Conservation (phyloP, 768 basidiomycete species). For the Galerina sulciceps region DNA sequence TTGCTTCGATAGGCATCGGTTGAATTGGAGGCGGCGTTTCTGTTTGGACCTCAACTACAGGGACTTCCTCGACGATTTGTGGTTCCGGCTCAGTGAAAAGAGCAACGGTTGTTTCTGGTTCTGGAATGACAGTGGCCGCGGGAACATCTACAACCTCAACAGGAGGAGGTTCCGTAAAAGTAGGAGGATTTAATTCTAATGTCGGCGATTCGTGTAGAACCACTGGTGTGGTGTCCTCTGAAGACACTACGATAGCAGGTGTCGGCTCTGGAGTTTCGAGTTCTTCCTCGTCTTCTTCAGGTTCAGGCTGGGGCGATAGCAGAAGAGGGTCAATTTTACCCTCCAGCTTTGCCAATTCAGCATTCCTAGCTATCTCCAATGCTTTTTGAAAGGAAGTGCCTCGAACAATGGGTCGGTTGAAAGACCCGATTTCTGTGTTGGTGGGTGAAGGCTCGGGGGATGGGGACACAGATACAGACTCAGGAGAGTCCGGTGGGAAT, state of each 20-base stretch:
- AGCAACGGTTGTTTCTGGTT: not conserved
- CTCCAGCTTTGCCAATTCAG: slow-evolving; percentile 33
- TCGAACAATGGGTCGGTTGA: slow-evolving; percentile 23
- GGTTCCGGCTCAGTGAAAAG: not conserved
- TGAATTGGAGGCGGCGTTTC: not conserved
- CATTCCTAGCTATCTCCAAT: slow-evolving; percentile 44
- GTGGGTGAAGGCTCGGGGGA: slow-evolving; percentile 20
- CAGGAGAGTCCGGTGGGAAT: slow-evolving; percentile 31
- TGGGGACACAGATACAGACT: slow-evolving; percentile 6
- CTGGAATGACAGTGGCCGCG: too few relatives aligned
- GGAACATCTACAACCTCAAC: not conserved
- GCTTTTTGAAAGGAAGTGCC: slow-evolving; percentile 43
- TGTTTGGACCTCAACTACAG: not conserved
- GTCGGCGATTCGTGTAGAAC: slow-evolving; percentile 6
- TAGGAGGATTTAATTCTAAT: not conserved
- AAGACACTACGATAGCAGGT: slow-evolving; percentile 19
- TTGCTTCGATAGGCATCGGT: not conserved
- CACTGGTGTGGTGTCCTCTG: slow-evolving; percentile 11
- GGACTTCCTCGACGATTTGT: not conserved
- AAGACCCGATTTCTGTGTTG: slow-evolving; percentile 13
- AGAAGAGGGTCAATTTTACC: slow-evolving; percentile 16
- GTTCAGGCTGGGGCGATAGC: not conserved
- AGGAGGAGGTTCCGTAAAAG: not conserved
- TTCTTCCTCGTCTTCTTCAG: not conserved
- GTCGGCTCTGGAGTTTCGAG: slow-evolving; percentile 5